phyloP scores from a whole-genome alignment of 2,329 filamentous ascomycete genomes.

The Purpureocillium lavendulum region DNA sequence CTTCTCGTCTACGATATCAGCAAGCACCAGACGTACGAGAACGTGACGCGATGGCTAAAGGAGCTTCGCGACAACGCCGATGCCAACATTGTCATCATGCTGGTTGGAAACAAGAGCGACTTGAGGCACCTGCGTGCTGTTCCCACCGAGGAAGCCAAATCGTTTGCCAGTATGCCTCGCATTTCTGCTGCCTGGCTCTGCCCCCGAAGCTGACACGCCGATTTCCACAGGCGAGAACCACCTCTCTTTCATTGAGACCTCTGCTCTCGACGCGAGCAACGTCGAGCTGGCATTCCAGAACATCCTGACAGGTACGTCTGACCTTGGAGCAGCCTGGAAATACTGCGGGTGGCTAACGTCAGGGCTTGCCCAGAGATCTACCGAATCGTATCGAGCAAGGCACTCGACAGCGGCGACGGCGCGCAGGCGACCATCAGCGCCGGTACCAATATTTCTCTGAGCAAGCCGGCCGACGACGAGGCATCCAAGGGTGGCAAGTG shows the following conservation, averaged over 20 bases:
- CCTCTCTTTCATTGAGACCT: constrained; percentile 98
- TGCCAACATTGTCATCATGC: constrained; percentile 98
- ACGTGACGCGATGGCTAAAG: constrained; percentile 98
- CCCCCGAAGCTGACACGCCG: constrained; percentile 7
- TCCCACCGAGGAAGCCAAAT: constrained; percentile 94
- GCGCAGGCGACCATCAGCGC: constrained; percentile 71
- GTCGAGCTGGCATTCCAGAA: constrained; percentile 99
- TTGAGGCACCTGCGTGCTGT: constrained; percentile 96
- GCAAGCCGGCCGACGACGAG: constrained; percentile 69
- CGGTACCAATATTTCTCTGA: constrained; percentile 78
- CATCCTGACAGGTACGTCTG: constrained; percentile 80
- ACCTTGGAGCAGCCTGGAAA: not conserved
- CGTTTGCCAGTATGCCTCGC: constrained; percentile 70
- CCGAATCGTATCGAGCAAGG: constrained; percentile 97
- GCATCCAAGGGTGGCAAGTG: constrained; percentile 74
- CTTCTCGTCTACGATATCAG: constrained; percentile 99
- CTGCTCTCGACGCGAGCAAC: constrained; percentile 96
- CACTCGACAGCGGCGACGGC: constrained; percentile 80
- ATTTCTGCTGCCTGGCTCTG: constrained; percentile 16
- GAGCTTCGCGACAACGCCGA: constrained; percentile 97
- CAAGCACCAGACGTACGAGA: constrained; percentile 99
- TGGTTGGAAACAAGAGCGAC: constrained; percentile 99
- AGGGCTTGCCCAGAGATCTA: constrained; percentile 71
- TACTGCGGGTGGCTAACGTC: constrained; percentile 1
- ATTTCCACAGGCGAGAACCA: constrained; percentile 75